phyloP scores from a whole-genome alignment of 164 flowering plant species.

The Berberis thunbergii region DNA sequence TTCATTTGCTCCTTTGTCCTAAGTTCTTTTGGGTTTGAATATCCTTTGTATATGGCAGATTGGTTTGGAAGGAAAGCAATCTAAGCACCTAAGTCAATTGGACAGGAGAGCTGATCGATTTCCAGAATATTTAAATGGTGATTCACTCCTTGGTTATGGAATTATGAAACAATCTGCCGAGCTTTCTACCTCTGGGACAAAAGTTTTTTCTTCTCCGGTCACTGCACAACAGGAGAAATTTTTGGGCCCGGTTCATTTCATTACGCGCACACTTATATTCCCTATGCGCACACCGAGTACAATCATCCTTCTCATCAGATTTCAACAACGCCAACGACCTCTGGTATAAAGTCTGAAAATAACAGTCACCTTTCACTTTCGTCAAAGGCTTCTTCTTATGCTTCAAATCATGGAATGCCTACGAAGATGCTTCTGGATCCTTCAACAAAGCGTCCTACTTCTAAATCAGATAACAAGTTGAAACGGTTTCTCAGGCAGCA shows the following conservation, averaged over 20 bases:
- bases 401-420: slow-evolving; percentile 32
- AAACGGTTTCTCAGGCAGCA: slow-evolving; percentile 12
- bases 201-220: slow-evolving; percentile 11
- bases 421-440: slow-evolving; percentile 24
- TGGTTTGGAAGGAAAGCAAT: slow-evolving; percentile 23
- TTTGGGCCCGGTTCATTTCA: slow-evolving; percentile 20
- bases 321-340: slow-evolving; percentile 2
- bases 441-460: slow-evolving; percentile 16
- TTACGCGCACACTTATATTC: slow-evolving; percentile 1
- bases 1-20: not conserved
- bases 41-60: slow-evolving; percentile 18
- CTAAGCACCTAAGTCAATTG: slow-evolving; percentile 20
- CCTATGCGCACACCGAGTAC: too few species aligned
- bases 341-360: slow-evolving; percentile 25
- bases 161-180: slow-evolving; percentile 14
- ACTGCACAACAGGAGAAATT: slow-evolving; percentile 14
- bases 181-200: slow-evolving; percentile 16
- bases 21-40: not conserved
- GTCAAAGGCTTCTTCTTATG: slow-evolving; percentile 23
- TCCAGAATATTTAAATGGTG: slow-evolving; percentile 14
- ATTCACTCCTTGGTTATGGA: slow-evolving; percentile 15
- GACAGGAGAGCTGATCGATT: slow-evolving; percentile 17
- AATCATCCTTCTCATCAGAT: too few species aligned
- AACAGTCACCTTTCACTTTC: slow-evolving; percentile 23
- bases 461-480: slow-evolving; percentile 17